Base-by-base conservation (phyloP, 805 yeast species). In the Saturnispora dispora region DNA sequence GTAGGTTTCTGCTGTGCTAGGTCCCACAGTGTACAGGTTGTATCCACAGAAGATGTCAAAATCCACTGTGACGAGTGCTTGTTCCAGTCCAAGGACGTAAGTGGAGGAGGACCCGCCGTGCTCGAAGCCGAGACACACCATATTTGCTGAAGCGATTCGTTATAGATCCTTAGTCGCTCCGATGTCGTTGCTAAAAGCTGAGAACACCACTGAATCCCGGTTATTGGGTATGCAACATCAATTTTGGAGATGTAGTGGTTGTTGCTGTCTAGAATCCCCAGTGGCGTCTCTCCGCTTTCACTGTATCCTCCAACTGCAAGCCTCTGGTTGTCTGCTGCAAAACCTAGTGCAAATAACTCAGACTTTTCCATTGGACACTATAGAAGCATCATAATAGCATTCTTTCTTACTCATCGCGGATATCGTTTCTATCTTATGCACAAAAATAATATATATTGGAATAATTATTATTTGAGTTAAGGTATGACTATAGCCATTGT, bases 11-110 rank as follows among this genome's bases (percentile, higher is more conserved):
- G 77, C 41, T 80, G 76, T 23, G 73, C 67, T 32, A 89, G 66
- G 67, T 93, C 98, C 98, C 99, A 93, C 3, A 89, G 81, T 0
- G 98, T 90, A 68, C 99, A 93, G 0, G 99, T 93, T 1, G 99
- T 93, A 68, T 93, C 99, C 10, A 91, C 87, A 20, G 93, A 83
- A 55, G 91, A 79, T 1, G 97, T 88, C 36, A 93, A 84, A 20
- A 89, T 76, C 39, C 81, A 66, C 46, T 79, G 78, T 3, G 87
- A 78, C 59, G 87, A 90, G 1, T 74, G 71, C 36, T 74, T 69
- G 69, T 86, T 88, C 97, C 99, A 93, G 68, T 93, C 96, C 60
- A 93, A 88, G 2, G 95, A 82, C 0, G 98, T 90, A 48, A 93
- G 76, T 5, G 99, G 99, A 1, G 99, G 95, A 47, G 51, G 41